Base-by-base conservation (phyloP, 768 basidiomycete genomes). In the Mycena belliarum region DNA sequence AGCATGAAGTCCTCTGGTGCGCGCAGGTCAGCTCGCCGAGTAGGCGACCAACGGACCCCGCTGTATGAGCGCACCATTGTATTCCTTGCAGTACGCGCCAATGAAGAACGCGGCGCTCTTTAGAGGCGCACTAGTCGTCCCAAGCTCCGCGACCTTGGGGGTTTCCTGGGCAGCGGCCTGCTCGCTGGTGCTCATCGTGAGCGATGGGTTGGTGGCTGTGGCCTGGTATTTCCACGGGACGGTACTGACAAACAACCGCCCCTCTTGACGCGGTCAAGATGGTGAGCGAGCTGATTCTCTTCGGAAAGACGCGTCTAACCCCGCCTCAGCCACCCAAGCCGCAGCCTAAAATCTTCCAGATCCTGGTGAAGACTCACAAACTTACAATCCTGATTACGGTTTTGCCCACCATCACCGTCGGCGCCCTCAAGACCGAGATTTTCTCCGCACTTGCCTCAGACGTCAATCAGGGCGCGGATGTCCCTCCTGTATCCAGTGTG, bases 51-150 rank as follows among this genome's bases (percentile, higher is more conserved):
- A 23, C 44, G 26, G 24, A 51, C 38, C 35, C 32, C 44, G 42
- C 33, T 26, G 50, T 21, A 26, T 44, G 20, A 14, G 38, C 25
- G 28, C 24, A 98, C 96, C 96, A 76, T 96, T 98, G 77, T 86
- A 96, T 55, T 94, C 91, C 75, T 93, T 93, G 84, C 96, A 99
- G 71, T 93, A 84, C 35, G 91, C 88, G 26, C 94, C 97, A 71
- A 99, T 86, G 77, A 98, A 98, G 84, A 98, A 98, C 9, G 93
- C 89, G 1, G 96, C 94, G 65, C 90, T 92, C 79, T 98, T 98
- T 68, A 98, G 78, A 2, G 96, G 97, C 57, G 88, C 97, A 63
- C 93, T 95, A 1, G 93, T 93, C 42, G 78, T 81, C 40, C 95
- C 96, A 43, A 99, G 74, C 74, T 99, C 97, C 59, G 84, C 79